Conservation (phyloP, 1,284 basidiomycete species). For the Irpex sp. region DNA sequence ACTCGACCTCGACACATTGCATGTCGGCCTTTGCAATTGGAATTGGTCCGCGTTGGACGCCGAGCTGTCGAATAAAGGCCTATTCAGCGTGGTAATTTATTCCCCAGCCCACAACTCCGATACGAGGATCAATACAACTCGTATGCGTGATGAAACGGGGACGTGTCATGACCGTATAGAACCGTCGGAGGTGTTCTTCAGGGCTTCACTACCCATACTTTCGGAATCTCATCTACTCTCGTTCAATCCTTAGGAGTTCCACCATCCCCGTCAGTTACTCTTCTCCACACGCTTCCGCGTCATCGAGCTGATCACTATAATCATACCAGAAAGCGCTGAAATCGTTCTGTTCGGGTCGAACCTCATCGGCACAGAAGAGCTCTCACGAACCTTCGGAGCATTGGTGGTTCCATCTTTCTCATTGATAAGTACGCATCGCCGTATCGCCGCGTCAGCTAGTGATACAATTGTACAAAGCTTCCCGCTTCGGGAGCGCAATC, state of each 20-base stretch:
- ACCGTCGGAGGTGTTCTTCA: background rate
- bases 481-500: background rate
- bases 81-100: background rate
- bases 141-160: background rate
- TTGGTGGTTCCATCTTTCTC: constrained; percentile 1
- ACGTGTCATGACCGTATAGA: background rate
- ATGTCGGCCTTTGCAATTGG: background rate
- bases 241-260: background rate
- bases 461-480: constrained; percentile 4
- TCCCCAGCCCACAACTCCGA: background rate
- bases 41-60: background rate
- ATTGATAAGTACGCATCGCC: constrained; percentile 5
- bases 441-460: constrained; percentile 1
- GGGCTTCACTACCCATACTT: background rate
- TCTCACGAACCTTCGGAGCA: background rate
- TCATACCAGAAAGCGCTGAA: too few species aligned
- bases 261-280: background rate
- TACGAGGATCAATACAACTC: background rate
- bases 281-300: background rate
- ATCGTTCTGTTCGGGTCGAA: too few species aligned
- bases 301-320: background rate
- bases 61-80: background rate
- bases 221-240: background rate
- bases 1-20: background rate
- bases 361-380: constrained; percentile 26